These are phyloP conservation scores for Beauveria varroae DNA, from an alignment of 2,329 filamentous ascomycete species.

Conservation along the genomic window DNA sequence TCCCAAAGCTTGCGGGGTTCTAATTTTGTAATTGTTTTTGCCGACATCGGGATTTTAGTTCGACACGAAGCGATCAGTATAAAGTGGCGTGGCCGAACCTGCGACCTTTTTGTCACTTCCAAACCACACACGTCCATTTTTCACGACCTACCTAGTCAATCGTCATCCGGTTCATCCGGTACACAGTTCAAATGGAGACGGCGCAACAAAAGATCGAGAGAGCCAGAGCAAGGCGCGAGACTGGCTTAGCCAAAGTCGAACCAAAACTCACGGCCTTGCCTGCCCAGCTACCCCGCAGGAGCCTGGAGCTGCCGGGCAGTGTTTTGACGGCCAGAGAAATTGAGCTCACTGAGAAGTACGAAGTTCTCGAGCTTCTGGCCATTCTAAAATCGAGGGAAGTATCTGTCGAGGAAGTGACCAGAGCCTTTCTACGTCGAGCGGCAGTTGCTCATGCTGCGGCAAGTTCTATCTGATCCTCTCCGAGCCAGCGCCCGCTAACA, in stretches of 20 bases:
- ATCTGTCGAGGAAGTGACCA: slow-evolving; percentile 9
- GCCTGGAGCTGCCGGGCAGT: slow-evolving; percentile 16
- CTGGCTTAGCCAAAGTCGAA: slow-evolving; percentile 13
- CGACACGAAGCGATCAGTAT: background rate
- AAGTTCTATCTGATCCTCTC: background rate
- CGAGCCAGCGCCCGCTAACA: background rate
- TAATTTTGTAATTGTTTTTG: background rate
- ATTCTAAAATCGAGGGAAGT: background rate
- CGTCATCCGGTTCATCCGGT: too few relatives aligned
- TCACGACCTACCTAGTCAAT: background rate
- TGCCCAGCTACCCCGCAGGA: slow-evolving; percentile 15
- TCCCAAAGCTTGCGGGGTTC: background rate
- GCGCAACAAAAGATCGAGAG: slow-evolving; percentile 10
- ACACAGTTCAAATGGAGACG: background rate
- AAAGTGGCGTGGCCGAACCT: background rate
- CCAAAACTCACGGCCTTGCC: slow-evolving; percentile 13
- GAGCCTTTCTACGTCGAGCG: slow-evolving; percentile 10
- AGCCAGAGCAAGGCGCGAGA: slow-evolving; percentile 12
- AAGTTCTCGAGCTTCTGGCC: slow-evolving; percentile 16
- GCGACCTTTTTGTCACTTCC: background rate
- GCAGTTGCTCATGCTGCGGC: slow-evolving; percentile 11
- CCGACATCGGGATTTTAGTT: slow-evolving; percentile 4
- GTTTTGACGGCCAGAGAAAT: slow-evolving; percentile 20
- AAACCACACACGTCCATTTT: background rate
- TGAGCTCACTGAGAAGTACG: slow-evolving; percentile 23